Evolutionary conservation across 371 early-diverging fungal species (phyloP), one percentile per base, ranked within the genome.

Genomic region (Caulochytrium protostelioides): DNA sequence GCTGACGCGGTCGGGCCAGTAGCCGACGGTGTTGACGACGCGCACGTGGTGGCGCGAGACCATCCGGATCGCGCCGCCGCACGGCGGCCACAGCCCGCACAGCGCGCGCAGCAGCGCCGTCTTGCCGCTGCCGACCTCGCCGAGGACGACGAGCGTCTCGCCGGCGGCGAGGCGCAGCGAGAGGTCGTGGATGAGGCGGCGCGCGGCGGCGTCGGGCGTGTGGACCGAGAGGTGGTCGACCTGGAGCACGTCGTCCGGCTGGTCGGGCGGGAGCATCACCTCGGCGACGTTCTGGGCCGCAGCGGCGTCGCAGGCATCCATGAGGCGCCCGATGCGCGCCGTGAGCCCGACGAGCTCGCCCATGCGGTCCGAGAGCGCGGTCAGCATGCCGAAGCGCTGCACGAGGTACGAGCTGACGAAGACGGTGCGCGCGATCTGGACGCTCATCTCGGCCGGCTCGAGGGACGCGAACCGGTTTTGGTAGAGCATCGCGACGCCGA

Each of bases 311-410:
- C 77, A 41, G 0, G 59, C 65, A 40, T 84, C 84, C 42, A 79
- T 52, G 8, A 89, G 50, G 41, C 77, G 78, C n/a, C 63, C 71
- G 4, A 89, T 57, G 57, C 90, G 86, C n/a, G 78, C 65, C 2
- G 75, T 64, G 46, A 76, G 81, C 4, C 90, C 86, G 17, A 80
- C 78, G 18, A 84, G 41, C 29, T 79, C 76, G 0, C 83, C 69
- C 28, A 80, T 43, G 13, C 47, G 38, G 26, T 47, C 47, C 1
- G 48, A n/a, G 7, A 44, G 27, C 5, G 37, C 25, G n/a, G 51
- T 46, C 7, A 52, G 33, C 15, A 14, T 20, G 10, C 46, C 40
- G 27, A 50, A 57, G 23, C 38, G 43, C 26, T 38, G 41, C 21
- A 47, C 47, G 3, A 59, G 42, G 32, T 55, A 59, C 35, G 55